Base-by-base conservation (phyloP, 169 alveolate species). In the Plasmodium knowlesi region DNA sequence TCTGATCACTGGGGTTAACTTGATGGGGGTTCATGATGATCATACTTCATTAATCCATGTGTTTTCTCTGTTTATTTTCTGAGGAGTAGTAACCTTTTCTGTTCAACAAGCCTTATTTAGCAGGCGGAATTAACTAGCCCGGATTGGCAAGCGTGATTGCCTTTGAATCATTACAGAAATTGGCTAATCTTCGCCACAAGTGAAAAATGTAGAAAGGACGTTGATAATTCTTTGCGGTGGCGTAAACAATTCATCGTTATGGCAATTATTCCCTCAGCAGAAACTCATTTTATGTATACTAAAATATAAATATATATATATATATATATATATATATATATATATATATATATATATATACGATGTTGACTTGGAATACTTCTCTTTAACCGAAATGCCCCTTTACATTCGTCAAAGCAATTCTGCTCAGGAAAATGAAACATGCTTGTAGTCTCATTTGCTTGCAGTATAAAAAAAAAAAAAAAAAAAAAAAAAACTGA, bases 11-110 rank as follows among this genome's bases (percentile, higher is more conserved):
- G 61, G 80, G 16, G 10, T 43, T 76, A n/a, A 16, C 25, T 37
- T 61, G n/a, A 19, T 86, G 22, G 39, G 54, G 46, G 34, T 57
- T 76, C 93, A 86, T 86, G 57, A 76, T 74, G 70, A 72, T 1
- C 22, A 4, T 37, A 37, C 78, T 37, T 34, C 50, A 70, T 19
- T 37, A 12, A 14, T 57, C 39, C 37, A 39, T 39, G 16, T 19
- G 32, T 80, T 80, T 39, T 28, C n/a, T 80, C 3, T 46, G 30
- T 67, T 80, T 46, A 80, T 5, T 19, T 41, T 30, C 30, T 25
- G 5, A 16, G 14, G 41, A 6, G 43, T 37, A 8, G 28, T 37
- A 80, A 39, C 10, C n/a, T 22, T 28, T 54, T 19, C 25, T 50
- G 61, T 19, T 50, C 8, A 4, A 22, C 25, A 14, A 0, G 61